These are phyloP conservation scores for Sporisorium iseilematis-ciliati DNA, from an alignment of 1,284 basidiomycete genomes.

Conservation along the genomic window DNA sequence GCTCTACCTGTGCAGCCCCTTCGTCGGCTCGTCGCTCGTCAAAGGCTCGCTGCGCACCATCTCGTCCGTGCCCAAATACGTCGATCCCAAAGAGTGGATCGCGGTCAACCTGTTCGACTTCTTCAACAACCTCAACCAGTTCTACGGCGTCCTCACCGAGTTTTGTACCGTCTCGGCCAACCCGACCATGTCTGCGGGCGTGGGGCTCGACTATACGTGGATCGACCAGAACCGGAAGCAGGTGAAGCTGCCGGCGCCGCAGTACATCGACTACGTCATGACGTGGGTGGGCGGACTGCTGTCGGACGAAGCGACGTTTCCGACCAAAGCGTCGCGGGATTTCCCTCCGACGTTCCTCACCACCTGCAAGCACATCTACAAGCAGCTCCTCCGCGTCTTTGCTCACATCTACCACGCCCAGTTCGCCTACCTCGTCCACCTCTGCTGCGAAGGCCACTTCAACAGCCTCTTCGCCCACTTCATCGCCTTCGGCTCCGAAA, in stretches of 20 bases:
- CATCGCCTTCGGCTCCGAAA: slow-evolving; percentile 84
- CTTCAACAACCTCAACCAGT: slow-evolving; percentile 95
- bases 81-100: slow-evolving; percentile 83
- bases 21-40: slow-evolving; percentile 95
- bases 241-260: slow-evolving; percentile 91
- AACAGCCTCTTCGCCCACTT: slow-evolving; percentile 99
- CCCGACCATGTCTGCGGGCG: slow-evolving; percentile 92
- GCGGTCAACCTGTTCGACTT: slow-evolving; percentile 81
- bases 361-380: slow-evolving; percentile 95
- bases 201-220: slow-evolving; percentile 96
- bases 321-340: slow-evolving; percentile 93
- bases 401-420: slow-evolving; percentile 98
- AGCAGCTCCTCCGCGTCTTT: slow-evolving; percentile 94
- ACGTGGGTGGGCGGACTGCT: slow-evolving; percentile 96
- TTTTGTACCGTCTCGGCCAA: slow-evolving; percentile 91
- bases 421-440: slow-evolving; percentile 88
- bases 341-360: slow-evolving; percentile 90
- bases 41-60: slow-evolving; percentile 99
- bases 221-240: slow-evolving; percentile 86
- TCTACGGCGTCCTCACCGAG: slow-evolving; percentile 94
- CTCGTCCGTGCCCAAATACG: slow-evolving; percentile 90
- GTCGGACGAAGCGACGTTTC: slow-evolving; percentile 92
- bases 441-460: slow-evolving; percentile 95
- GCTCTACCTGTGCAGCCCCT: slow-evolving; percentile 72
- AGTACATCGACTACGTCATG: slow-evolving; percentile 99